A percentile compares a stretch with the other conserved stretches of the same genome.
These are phyloP conservation scores for Globisporangium emineosum DNA, from an alignment of 352 stramenopile species.

Conservation along the genomic window DNA sequence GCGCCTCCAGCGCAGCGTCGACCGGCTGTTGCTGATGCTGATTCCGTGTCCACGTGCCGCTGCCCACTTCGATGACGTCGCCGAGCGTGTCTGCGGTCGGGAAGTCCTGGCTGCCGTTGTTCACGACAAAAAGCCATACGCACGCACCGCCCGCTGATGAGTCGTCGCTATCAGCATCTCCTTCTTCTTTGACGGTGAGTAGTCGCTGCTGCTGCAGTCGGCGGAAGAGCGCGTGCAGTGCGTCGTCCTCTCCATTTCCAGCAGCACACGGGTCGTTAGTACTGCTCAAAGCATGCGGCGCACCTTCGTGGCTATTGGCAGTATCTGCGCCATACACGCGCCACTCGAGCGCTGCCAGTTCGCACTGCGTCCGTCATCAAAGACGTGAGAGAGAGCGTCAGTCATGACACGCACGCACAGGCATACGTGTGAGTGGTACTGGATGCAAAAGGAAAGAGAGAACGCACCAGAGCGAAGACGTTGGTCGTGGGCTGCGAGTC, in stretches of 20 bases:
- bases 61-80: conserved; percentile 27
- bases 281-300: neutral
- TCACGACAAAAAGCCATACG: conserved; percentile 61
- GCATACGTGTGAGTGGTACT: too few relatives aligned
- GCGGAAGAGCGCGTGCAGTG: conserved; percentile 26
- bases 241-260: conserved; percentile 17
- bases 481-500: conserved; percentile 25
- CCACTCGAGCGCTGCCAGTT: conserved; percentile 47
- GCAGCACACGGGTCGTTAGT: conserved; percentile 2
- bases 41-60: conserved; percentile 20
- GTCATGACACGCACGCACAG: too few relatives aligned
- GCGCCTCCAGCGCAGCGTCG: conserved; percentile 20
- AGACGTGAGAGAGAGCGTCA: conserved; percentile 14
- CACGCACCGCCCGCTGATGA: neutral
- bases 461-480: conserved; percentile 45
- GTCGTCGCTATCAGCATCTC: neutral
- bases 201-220: conserved; percentile 39
- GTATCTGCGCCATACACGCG: conserved; percentile 34
- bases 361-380: conserved; percentile 28
- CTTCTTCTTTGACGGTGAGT: conserved; percentile 26
- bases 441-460: neutral
- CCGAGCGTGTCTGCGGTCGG: conserved; percentile 20
- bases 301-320: neutral
- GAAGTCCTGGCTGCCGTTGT: conserved; percentile 27
- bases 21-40: conserved; percentile 13